Evolutionary conservation across 768 basidiomycete species (phyloP).

Genomic region (Kwoniella bestiolae): DNA sequence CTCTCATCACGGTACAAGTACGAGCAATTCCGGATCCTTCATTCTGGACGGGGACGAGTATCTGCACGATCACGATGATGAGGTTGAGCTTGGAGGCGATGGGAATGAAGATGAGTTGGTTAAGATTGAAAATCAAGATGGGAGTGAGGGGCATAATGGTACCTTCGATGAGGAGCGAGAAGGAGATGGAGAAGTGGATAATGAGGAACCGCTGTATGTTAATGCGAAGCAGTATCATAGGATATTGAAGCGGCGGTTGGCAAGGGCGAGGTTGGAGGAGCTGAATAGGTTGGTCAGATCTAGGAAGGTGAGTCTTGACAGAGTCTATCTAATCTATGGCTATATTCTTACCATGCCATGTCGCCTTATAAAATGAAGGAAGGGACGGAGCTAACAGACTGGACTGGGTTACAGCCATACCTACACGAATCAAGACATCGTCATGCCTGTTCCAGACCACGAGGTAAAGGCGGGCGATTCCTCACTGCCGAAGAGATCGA

Average conservation of each 20-base stretch:
- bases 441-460: slow-evolving; percentile 95
- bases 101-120: slow-evolving; percentile 16
- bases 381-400: neutral
- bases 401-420: slow-evolving; percentile 70
- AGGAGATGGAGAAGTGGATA: slow-evolving; percentile 60
- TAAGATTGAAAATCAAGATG: slow-evolving; percentile 26
- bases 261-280: slow-evolving; percentile 88
- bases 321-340: too few species aligned
- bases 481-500: slow-evolving; percentile 91
- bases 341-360: too few species aligned
- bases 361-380: too few species aligned
- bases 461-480: slow-evolving; percentile 96
- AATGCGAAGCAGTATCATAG: slow-evolving; percentile 99
- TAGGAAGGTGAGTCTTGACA: slow-evolving; percentile 74
- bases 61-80: slow-evolving; percentile 24
- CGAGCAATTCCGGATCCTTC: slow-evolving; percentile 8
- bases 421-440: slow-evolving; percentile 97
- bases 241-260: slow-evolving; percentile 91
- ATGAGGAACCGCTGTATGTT: slow-evolving; percentile 97
- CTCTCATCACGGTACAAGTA: neutral
- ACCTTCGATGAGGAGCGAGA: slow-evolving; percentile 17
- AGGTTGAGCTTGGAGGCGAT: slow-evolving; percentile 18
- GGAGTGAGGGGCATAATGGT: slow-evolving; percentile 23
- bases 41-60: slow-evolving; percentile 29
- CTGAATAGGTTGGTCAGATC: slow-evolving; percentile 88